Conservation (phyloP, 2,329 filamentous ascomycete species). For the Botrytis tulipae region DNA sequence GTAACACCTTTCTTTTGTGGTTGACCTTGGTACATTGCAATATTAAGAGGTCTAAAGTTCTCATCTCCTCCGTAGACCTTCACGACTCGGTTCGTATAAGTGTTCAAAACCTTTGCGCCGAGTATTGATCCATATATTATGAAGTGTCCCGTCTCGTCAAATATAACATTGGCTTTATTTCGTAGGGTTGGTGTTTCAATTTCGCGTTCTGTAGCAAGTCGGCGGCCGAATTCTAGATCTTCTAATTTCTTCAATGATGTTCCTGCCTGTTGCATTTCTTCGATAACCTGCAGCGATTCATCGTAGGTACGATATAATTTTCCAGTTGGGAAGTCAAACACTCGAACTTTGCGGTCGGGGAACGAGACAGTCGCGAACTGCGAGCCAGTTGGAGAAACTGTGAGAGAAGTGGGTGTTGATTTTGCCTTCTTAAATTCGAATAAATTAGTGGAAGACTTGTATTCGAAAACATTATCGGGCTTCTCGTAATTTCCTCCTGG, state of each 20-base stretch:
- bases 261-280: slow-evolving; percentile 94
- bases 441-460: slow-evolving; percentile 89
- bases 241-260: slow-evolving; percentile 79
- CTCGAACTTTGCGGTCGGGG: slow-evolving; percentile 85
- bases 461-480: slow-evolving; percentile 84
- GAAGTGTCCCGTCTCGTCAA: slow-evolving; percentile 95
- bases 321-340: slow-evolving; percentile 88
- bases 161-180: slow-evolving; percentile 79
- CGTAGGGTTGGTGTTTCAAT: slow-evolving; percentile 68
- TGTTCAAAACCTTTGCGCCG: slow-evolving; percentile 94
- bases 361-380: slow-evolving; percentile 89
- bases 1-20: slow-evolving; percentile 91
- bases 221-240: slow-evolving; percentile 85
- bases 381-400: slow-evolving; percentile 80
- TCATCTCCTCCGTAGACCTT: slow-evolving; percentile 91
- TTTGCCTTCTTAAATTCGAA: slow-evolving; percentile 98
- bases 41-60: slow-evolving; percentile 75
- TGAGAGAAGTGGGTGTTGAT: slow-evolving; percentile 75
- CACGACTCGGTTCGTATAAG: slow-evolving; percentile 86
- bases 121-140: slow-evolving; percentile 90
- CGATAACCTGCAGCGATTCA: slow-evolving; percentile 83
- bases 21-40: slow-evolving; percentile 90
- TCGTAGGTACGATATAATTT: slow-evolving; percentile 93
- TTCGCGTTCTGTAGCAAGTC: slow-evolving; percentile 82
- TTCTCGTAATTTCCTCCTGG: slow-evolving; percentile 82